Base-by-base conservation (phyloP, 2,329 filamentous ascomycete genomes). In the Trichophyton benhamiae region DNA sequence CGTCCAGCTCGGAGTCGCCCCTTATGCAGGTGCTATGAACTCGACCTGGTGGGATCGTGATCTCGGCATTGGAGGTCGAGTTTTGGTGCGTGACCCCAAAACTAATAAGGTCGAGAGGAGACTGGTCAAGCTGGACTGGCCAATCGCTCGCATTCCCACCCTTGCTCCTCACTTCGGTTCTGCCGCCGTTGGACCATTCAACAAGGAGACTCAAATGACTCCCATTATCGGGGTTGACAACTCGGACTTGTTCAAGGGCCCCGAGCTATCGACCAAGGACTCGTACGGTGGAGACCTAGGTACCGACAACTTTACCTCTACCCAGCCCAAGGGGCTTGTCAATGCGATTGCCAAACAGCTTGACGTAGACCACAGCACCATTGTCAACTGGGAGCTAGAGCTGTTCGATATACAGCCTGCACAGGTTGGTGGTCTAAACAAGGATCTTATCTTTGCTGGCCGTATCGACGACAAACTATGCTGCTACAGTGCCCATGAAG, bases 391-490 rank as follows among this genome's bases (percentile, higher is more conserved):
- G 94, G 94, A 99, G 72, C 83, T 97, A 42, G 94, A 99, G 76
- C 86, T 99, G 36, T 99, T 87, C 71, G 94, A 97, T 75, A 83
- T 84, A 3, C 91, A 96, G 72, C 89, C 91, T 7, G 91, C 91
- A 0, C 85, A 87, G 46, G 82, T 90, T 17, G 87, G 89, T 66
- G 94, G 94, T 11, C 75, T 99, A 62, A 89, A 95, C 68, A 89
- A 87, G 72, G 92, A 97, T 68, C 87, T 99, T 72, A 95, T 99
- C 75, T 96, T 92, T 66, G 92, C 89, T 7, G 91, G 92, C 62
- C 87, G 94, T 60, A 94, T 97, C 67, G 94, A 99, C 72, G 94
- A 99, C 77, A 97, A 96, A 79, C 86, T 99, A 55, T 97, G 94
- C 80, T 95, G 89, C 36, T 97, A 90, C 86, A 85, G 91, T 6